phyloP scores from a whole-genome alignment of 768 basidiomycete species.

The Mycena alexandri region DNA sequence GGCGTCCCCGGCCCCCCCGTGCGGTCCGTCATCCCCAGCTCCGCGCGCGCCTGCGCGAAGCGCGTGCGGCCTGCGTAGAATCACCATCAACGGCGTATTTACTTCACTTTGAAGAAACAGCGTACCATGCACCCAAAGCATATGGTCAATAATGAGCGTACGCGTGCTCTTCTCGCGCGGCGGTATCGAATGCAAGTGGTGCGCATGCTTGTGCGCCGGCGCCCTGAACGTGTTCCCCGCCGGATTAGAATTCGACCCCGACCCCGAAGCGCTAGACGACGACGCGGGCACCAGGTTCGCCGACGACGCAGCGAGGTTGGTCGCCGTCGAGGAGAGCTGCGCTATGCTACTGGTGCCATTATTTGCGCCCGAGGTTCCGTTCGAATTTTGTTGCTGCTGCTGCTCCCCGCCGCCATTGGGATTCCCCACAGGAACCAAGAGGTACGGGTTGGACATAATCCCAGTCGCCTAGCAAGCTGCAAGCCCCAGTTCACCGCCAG shows the following conservation, averaged over 20 bases:
- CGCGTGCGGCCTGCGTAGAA: slow-evolving; percentile 69
- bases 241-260: slow-evolving; percentile 15
- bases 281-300: slow-evolving; percentile 30
- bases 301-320: slow-evolving; percentile 35
- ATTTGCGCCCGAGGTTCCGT: background rate
- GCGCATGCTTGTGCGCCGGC: slow-evolving; percentile 89
- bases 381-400: background rate
- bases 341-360: slow-evolving; percentile 22
- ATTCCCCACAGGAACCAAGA: slow-evolving; percentile 23
- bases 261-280: slow-evolving; percentile 5
- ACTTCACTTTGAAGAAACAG: background rate
- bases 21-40: slow-evolving; percentile 88
- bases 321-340: slow-evolving; percentile 35
- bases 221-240: slow-evolving; percentile 64
- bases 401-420: background rate
- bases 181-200: slow-evolving; percentile 88
- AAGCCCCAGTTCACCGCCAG: background rate
- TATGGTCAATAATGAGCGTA: slow-evolving; percentile 89
- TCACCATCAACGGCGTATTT: background rate
- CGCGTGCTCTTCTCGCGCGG: slow-evolving; percentile 91
- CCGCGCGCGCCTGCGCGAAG: slow-evolving; percentile 86
- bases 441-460: slow-evolving; percentile 14
- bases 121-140: slow-evolving; percentile 84
- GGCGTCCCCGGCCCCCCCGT: slow-evolving; percentile 75
- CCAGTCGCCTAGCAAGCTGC: no score